Percentiles rank a stretch among this genome's conserved stretches.
Conservation (phyloP, 192 early-diverging fungal species). For the Coemansia sp. region DNA sequence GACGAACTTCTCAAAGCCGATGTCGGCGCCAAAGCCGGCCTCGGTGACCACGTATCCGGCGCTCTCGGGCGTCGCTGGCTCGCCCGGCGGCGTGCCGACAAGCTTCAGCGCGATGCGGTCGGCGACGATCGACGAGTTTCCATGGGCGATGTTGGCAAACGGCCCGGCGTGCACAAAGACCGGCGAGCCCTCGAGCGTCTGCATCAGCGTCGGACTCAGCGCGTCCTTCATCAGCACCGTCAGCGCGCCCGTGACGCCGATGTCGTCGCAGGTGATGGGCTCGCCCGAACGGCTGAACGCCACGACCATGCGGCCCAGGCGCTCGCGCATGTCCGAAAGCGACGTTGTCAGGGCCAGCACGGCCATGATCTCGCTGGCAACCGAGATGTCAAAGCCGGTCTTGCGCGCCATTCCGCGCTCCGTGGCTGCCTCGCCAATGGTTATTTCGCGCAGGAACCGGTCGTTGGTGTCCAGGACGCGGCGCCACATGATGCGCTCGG, state of each 20-base stretch:
- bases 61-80: conserved; percentile 36
- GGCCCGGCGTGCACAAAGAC: conserved; percentile 98
- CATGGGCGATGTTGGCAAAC: conserved; percentile 99
- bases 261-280: conserved; percentile 92
- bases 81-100: conserved; percentile 67
- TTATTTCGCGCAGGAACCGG: conserved; percentile 89
- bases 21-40: conserved; percentile 99
- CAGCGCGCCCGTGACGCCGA: conserved; percentile 92
- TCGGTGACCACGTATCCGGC: conserved; percentile 94
- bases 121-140: conserved; percentile 95
- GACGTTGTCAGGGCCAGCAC: conserved; percentile 90
- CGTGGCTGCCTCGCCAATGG: conserved; percentile 80
- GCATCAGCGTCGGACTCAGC: conserved; percentile 98
- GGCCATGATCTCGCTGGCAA: conserved; percentile 99
- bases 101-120: conserved; percentile 94
- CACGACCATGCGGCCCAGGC: conserved; percentile 94
- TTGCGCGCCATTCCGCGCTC: conserved; percentile 83
- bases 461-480: conserved; percentile 96
- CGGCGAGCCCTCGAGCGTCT: conserved; percentile 98
- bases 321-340: conserved; percentile 87
- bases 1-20: conserved; percentile 99
- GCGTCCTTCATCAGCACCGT: conserved; percentile 98
- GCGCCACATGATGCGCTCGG: conserved; percentile 94
- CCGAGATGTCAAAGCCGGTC: conserved; percentile 97
- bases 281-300: conserved; percentile 75